Percentiles rank a stretch among this genome's conserved stretches.
Evolutionary conservation across 306 rosid species (phyloP).

Genomic region (Cicer cuneatum): DNA sequence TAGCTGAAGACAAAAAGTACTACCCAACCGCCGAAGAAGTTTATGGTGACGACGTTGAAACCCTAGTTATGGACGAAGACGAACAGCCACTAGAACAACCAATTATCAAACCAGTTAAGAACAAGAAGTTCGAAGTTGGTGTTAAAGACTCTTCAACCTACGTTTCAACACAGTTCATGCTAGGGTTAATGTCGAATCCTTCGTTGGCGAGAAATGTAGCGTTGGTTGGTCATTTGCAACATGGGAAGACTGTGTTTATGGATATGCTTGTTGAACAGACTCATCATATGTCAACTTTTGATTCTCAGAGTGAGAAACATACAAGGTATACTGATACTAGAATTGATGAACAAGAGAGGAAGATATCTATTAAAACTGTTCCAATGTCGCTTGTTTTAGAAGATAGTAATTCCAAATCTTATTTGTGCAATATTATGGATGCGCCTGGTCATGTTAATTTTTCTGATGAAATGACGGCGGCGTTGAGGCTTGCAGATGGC

Average conservation of each 20-base stretch:
- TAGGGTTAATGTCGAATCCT: conserved; percentile 97
- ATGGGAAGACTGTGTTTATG: conserved; percentile 97
- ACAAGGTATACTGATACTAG: conserved; percentile 87
- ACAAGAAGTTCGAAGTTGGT: conserved; percentile 87
- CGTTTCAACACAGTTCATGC: conserved; percentile 77
- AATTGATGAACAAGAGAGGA: conserved; percentile 93
- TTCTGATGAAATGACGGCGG: conserved; percentile 98
- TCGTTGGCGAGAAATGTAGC: conserved; percentile 82
- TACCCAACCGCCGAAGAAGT: conserved; percentile 97
- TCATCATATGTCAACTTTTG: conserved; percentile 93
- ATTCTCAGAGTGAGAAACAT: conserved; percentile 80
- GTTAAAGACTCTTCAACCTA: conserved; percentile 95
- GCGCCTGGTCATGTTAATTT: conserved; percentile 96
- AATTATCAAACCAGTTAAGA: conserved; percentile 77
- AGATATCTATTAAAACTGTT: conserved; percentile 85
- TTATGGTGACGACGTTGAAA: conserved; percentile 94
- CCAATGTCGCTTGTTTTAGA: conserved; percentile 97
- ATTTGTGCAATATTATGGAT: conserved; percentile 89
- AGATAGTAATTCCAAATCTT: conserved; percentile 84
- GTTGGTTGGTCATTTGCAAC: conserved; percentile 89
- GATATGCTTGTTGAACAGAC: conserved; percentile 98
- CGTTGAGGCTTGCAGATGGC: conserved; percentile 93
- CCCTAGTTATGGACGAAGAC: conserved; percentile 97
- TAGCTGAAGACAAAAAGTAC: conserved; percentile 96
- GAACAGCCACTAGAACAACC: conserved; percentile 88